Conservation (phyloP, 192 early-diverging fungal genomes). For the Endogone sp. region DNA sequence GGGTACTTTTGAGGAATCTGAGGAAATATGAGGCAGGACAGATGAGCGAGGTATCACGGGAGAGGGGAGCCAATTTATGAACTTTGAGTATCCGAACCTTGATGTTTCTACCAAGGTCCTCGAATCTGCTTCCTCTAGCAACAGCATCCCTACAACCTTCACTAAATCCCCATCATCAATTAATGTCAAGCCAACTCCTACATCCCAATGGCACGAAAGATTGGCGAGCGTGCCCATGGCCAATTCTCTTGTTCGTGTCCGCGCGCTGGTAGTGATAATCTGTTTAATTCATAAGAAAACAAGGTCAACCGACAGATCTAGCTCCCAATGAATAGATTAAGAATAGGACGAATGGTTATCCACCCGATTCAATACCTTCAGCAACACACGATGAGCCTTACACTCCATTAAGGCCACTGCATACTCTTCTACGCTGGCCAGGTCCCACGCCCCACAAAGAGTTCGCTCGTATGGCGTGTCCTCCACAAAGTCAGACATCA, state of each 20-base stretch:
- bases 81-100: slow-evolving; percentile 19
- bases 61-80: slow-evolving; percentile 14
- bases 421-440: too few relatives aligned
- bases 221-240: slow-evolving; percentile 31
- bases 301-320: too few relatives aligned
- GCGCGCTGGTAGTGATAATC: slow-evolving; percentile 21
- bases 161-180: slow-evolving; percentile 24
- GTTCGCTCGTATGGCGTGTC: too few relatives aligned
- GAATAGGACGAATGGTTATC: too few relatives aligned
- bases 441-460: too few relatives aligned
- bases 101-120: slow-evolving; percentile 19
- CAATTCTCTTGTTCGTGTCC: slow-evolving; percentile 26
- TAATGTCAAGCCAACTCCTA: slow-evolving; percentile 12
- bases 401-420: too few relatives aligned
- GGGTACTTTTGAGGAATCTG: too few relatives aligned
- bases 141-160: slow-evolving; percentile 13
- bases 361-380: too few relatives aligned
- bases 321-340: too few relatives aligned
- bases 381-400: too few relatives aligned
- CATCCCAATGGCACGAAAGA: slow-evolving; percentile 29
- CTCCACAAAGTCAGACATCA: too few relatives aligned
- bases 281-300: too few relatives aligned
- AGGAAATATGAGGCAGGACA: neutral
- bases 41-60: neutral
- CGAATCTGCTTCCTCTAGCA: slow-evolving; percentile 24